Base-by-base conservation (phyloP, 2,329 filamentous ascomycete genomes). In the Truncatella angustata region DNA sequence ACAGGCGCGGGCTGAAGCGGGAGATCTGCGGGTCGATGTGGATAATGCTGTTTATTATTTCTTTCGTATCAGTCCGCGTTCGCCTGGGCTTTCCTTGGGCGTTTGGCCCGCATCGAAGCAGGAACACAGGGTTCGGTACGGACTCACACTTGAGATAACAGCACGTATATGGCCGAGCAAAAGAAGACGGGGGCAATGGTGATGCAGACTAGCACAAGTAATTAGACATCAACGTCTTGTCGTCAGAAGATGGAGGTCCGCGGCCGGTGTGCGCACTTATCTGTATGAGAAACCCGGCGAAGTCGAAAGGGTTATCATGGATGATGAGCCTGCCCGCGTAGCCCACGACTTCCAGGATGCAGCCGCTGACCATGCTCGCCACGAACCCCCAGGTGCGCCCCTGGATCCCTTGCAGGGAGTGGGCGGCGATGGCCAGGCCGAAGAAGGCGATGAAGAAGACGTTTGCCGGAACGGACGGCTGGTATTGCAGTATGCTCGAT, bases 1-100 rank as follows among this genome's bases (percentile, higher is more conserved):
- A 66, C 21, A 71, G 53, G 36, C 64, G 62, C 5, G 74, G 73
- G 11, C 65, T 66, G 58, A 76, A 66, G 30, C 73, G 73, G 1
- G 73, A 73, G 14, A 75, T 53, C 21, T 67, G 58, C 0, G 64
- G 66, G 0, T 70, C 68, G 20, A 76, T 10, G n/a, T 35, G n/a
- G 32, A 35, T 35, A n/a, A 35, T 35, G 32, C 10, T 35, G 10
- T 10, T 9, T 35, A 35, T n/a, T n/a, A n/a, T n/a, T n/a, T n/a
- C n/a, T n/a, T n/a, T n/a, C n/a, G n/a, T n/a, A n/a, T n/a, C n/a
- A n/a, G n/a, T n/a, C n/a, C n/a, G n/a, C n/a, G n/a, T n/a, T n/a
- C n/a, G n/a, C n/a, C n/a, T n/a, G n/a, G n/a, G n/a, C n/a, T n/a
- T n/a, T n/a, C n/a, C n/a, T n/a, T n/a, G n/a, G n/a, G n/a, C n/a